These are phyloP conservation scores for Sugiyamaella pinicola DNA, from an alignment of 1,139 yeast species.

Conservation along the genomic window DNA sequence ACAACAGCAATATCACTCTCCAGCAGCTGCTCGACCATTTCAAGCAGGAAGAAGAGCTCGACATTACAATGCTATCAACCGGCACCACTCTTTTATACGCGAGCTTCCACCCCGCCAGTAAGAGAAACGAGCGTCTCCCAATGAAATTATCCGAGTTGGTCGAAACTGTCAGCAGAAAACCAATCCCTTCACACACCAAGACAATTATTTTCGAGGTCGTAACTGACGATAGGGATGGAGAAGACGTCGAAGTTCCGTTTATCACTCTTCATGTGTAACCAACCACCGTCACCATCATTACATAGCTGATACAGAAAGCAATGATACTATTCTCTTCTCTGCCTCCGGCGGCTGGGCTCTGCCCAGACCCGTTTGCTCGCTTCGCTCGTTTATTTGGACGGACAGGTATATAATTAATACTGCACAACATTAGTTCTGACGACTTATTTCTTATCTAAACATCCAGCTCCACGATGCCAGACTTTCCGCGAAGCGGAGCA, in stretches of 20 bases:
- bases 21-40: constrained; percentile 75
- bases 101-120: constrained; percentile 89
- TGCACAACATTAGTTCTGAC: too few relatives aligned
- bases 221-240: constrained; percentile 89
- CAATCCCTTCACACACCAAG: constrained; percentile 71
- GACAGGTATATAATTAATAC: too few relatives aligned
- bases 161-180: constrained; percentile 81
- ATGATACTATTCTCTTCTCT: not conserved
- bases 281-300: too few relatives aligned
- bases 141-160: constrained; percentile 73
- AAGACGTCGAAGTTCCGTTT: constrained; percentile 94
- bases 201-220: constrained; percentile 85
- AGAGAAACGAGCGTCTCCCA: constrained; percentile 72
- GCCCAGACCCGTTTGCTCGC: not conserved
- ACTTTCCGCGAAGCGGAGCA: too few relatives aligned
- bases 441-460: too few relatives aligned
- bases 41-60: constrained; percentile 78
- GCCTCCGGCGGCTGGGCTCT: constrained; percentile 4
- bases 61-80: constrained; percentile 86
- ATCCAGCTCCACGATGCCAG: too few relatives aligned
- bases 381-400: too few relatives aligned
- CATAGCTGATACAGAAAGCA: too few relatives aligned
- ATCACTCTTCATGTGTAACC: constrained; percentile 46
- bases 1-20: constrained; percentile 71
- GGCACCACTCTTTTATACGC: constrained; percentile 91